Conservation (phyloP, 495 filamentous ascomycete genomes). For the Cladorrhinum samala region DNA sequence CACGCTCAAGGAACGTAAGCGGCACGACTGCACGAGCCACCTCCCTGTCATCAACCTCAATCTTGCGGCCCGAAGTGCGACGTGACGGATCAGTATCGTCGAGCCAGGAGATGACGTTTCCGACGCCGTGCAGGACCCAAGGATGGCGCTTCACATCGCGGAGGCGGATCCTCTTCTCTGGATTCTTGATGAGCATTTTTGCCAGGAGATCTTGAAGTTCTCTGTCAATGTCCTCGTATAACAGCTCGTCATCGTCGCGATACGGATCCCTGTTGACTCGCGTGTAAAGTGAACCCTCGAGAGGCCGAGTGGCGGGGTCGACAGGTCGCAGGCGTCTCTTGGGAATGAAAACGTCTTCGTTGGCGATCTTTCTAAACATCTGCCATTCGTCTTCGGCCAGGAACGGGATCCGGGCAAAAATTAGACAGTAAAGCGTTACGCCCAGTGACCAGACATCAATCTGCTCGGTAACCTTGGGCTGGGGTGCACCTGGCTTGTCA, state of each 20-base stretch:
- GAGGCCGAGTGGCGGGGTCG: slow-evolving; percentile 48
- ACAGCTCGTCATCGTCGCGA: slow-evolving; percentile 59
- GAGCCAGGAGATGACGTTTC: slow-evolving; percentile 72
- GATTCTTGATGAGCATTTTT: slow-evolving; percentile 82
- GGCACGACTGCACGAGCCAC: slow-evolving; percentile 86
- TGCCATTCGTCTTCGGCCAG: slow-evolving; percentile 83
- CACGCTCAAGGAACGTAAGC: slow-evolving; percentile 75
- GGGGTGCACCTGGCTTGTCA: slow-evolving; percentile 21
- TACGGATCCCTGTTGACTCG: slow-evolving; percentile 45
- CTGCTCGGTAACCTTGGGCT: slow-evolving; percentile 51
- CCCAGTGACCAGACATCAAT: slow-evolving; percentile 98
- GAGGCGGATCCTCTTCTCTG: slow-evolving; percentile 76
- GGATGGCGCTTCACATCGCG: slow-evolving; percentile 92
- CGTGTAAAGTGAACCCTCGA: slow-evolving; percentile 48
- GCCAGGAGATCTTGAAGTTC: slow-evolving; percentile 74
- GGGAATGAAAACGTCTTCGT: slow-evolving; percentile 84
- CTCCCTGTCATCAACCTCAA: slow-evolving; percentile 87
- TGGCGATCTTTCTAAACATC: slow-evolving; percentile 84
- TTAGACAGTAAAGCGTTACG: slow-evolving; percentile 89
- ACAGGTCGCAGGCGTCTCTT: slow-evolving; percentile 71
- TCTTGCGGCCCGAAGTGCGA: slow-evolving; percentile 77
- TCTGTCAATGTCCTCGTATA: slow-evolving; percentile 80
- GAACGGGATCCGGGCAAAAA: slow-evolving; percentile 90
- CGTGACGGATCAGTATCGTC: slow-evolving; percentile 86
- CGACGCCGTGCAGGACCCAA: slow-evolving; percentile 83